A percentile compares a stretch with the other conserved stretches of the same genome.
phyloP scores from a whole-genome alignment of 2,329 filamentous ascomycete species.

The Didymella exigua region DNA sequence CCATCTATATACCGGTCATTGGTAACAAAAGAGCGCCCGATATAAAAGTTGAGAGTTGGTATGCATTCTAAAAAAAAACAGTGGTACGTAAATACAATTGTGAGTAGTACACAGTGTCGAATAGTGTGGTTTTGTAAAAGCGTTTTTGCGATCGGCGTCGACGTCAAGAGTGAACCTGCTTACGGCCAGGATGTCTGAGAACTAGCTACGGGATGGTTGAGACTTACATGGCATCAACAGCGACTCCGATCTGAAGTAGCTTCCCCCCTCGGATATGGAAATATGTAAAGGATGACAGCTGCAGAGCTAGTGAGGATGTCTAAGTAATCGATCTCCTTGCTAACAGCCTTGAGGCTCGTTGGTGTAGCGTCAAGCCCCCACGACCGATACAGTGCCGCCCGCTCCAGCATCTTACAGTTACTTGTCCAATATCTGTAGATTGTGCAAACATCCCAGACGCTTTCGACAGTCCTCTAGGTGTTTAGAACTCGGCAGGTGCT shows the following conservation, averaged over 20 bases:
- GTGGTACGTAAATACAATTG: slow-evolving; percentile 67
- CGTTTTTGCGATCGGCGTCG: slow-evolving; percentile 59
- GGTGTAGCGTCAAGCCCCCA: slow-evolving; percentile 58
- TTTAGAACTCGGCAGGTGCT: no score
- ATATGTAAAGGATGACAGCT: slow-evolving; percentile 67
- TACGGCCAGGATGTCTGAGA: neutral
- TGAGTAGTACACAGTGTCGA: slow-evolving; percentile 65
- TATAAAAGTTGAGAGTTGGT: slow-evolving; percentile 51
- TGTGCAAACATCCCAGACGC: no score
- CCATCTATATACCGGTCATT: slow-evolving; percentile 31
- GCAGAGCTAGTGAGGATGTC: slow-evolving; percentile 62
- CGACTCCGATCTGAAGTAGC: slow-evolving; percentile 62
- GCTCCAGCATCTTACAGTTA: no score
- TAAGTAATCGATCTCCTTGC: slow-evolving; percentile 59
- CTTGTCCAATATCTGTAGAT: no score
- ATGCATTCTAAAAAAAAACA: slow-evolving; percentile 67
- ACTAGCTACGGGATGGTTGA: neutral
- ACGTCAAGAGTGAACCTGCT: slow-evolving; percentile 60
- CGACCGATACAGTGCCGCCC: no score
- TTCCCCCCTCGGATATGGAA: slow-evolving; percentile 66
- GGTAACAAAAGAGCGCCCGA: slow-evolving; percentile 60
- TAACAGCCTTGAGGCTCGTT: slow-evolving; percentile 24
- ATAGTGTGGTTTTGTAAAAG: slow-evolving; percentile 64
- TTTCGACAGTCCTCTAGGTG: no score
- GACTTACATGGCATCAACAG: slow-evolving; percentile 60